phyloP scores from a whole-genome alignment of 2,329 filamentous ascomycete genomes.

The Gnomoniopsis sp. region DNA sequence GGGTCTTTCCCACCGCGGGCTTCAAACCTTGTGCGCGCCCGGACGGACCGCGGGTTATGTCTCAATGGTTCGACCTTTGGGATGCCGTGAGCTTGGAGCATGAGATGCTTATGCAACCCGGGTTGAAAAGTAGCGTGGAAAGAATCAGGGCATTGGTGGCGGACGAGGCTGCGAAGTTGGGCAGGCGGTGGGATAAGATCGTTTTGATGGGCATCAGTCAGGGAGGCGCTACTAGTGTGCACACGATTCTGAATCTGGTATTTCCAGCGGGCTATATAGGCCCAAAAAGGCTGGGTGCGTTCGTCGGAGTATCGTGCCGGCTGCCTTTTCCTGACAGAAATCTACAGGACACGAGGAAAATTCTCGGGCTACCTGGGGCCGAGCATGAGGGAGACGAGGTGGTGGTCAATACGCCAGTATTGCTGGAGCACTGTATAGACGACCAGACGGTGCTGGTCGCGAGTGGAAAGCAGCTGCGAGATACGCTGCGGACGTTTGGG shows the following conservation, averaged over 20 bases:
- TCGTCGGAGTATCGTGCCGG: conserved; percentile 34
- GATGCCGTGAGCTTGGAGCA: conserved; percentile 37
- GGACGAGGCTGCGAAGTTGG: conserved; percentile 32
- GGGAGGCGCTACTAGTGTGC: conserved; percentile 39
- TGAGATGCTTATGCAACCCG: conserved; percentile 40
- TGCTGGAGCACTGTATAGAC: conserved; percentile 43
- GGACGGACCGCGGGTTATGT: conserved; percentile 20
- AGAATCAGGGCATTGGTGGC: conserved; percentile 30
- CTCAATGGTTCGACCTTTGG: conserved; percentile 53
- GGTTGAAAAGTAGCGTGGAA: conserved; percentile 35
- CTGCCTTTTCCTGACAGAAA: conserved; percentile 8
- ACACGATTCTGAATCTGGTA: conserved; percentile 34
- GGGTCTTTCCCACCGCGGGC: conserved; percentile 40
- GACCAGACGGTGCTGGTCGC: conserved; percentile 38
- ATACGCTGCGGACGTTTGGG: conserved; percentile 33
- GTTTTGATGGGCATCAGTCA: conserved; percentile 45
- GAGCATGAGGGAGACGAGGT: conserved; percentile 26
- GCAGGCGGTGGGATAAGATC: conserved; percentile 35
- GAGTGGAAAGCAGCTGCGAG: conserved; percentile 32
- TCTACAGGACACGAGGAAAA: conserved; percentile 20
- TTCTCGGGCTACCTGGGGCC: conserved; percentile 28
- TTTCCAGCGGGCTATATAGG: conserved; percentile 17
- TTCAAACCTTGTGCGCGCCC: conserved; percentile 25
- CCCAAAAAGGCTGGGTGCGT: conserved; percentile 26
- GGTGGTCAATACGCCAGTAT: conserved; percentile 38